Conservation (phyloP, 164 flowering plant species). For the Taxillus chinensis region DNA sequence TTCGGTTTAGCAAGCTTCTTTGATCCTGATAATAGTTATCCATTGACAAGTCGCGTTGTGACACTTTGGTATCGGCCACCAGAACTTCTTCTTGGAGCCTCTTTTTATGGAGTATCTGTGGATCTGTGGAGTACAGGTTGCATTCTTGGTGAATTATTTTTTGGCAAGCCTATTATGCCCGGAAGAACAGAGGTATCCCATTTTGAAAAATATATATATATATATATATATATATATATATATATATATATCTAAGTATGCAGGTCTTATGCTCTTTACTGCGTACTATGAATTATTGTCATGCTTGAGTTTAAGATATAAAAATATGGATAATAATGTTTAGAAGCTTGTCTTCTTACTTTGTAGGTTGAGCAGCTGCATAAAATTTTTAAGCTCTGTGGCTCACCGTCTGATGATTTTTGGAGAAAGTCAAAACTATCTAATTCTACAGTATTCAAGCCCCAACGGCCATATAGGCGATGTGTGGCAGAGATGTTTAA, state of each 20-base stretch:
- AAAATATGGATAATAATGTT: background rate
- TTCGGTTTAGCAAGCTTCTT: slow-evolving; percentile 70
- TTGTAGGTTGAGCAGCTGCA: slow-evolving; percentile 83
- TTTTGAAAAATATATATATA: background rate
- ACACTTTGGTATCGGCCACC: slow-evolving; percentile 92
- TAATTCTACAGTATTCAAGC: slow-evolving; percentile 50
- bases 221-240: background rate
- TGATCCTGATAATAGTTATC: slow-evolving; percentile 27
- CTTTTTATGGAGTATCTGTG: slow-evolving; percentile 57
- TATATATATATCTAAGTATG: background rate
- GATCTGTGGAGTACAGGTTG: slow-evolving; percentile 88
- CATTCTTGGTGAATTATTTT: slow-evolving; percentile 64
- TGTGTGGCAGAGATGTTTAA: slow-evolving; percentile 47
- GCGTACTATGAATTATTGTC: background rate
- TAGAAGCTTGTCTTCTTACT: background rate
- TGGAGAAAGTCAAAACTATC: slow-evolving; percentile 53
- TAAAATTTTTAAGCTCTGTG: slow-evolving; percentile 75
- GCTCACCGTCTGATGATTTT: slow-evolving; percentile 76
- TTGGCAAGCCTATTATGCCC: slow-evolving; percentile 75
- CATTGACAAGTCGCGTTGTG: slow-evolving; percentile 73
- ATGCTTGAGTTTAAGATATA: background rate
- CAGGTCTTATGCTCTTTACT: background rate
- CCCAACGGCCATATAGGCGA: slow-evolving; percentile 50
- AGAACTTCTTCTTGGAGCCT: slow-evolving; percentile 68
- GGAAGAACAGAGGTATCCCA: slow-evolving; percentile 72